Evolutionary conservation across 2,329 filamentous ascomycete species (phyloP).

Genomic region (Alternaria angustiovoidea): DNA sequence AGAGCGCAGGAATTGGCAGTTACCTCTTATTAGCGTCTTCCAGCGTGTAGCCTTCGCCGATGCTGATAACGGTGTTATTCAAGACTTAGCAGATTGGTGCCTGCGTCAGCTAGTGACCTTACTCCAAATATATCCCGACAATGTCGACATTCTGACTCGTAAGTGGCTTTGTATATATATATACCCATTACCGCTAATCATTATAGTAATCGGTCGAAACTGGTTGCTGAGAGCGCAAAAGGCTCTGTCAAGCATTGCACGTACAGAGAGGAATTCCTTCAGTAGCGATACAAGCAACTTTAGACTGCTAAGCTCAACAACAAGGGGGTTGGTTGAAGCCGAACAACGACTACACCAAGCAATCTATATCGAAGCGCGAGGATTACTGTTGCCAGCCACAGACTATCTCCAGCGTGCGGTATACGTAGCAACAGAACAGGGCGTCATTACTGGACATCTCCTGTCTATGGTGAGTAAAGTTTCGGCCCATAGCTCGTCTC

Average conservation of each 20-base stretch:
- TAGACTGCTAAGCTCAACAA: slow-evolving; percentile 16
- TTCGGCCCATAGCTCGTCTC: slow-evolving; percentile 11
- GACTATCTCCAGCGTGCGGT: slow-evolving; percentile 61
- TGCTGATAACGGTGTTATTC: slow-evolving; percentile 55
- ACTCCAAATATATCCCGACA: slow-evolving; percentile 55
- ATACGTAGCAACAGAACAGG: slow-evolving; percentile 52
- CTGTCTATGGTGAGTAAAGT: slow-evolving; percentile 51
- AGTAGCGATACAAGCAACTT: slow-evolving; percentile 47
- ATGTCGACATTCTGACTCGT: slow-evolving; percentile 56
- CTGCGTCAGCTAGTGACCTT: slow-evolving; percentile 58
- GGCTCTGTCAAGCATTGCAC: slow-evolving; percentile 58
- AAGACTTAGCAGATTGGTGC: slow-evolving; percentile 61
- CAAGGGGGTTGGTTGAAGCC: slow-evolving; percentile 7
- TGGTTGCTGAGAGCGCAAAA: slow-evolving; percentile 63
- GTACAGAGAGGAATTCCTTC: slow-evolving; percentile 52
- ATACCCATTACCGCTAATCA: background rate
- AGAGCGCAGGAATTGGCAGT: slow-evolving; percentile 30
- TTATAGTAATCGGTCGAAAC: slow-evolving; percentile 58
- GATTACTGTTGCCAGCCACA: slow-evolving; percentile 59
- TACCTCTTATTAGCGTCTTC: slow-evolving; percentile 51
- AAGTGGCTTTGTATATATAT: slow-evolving; percentile 17
- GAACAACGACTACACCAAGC: slow-evolving; percentile 42
- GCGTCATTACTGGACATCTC: slow-evolving; percentile 52
- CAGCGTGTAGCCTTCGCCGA: slow-evolving; percentile 62
- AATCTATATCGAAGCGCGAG: slow-evolving; percentile 63